Conservation (phyloP, 805 yeast species). For the Candida dajiaensis region DNA sequence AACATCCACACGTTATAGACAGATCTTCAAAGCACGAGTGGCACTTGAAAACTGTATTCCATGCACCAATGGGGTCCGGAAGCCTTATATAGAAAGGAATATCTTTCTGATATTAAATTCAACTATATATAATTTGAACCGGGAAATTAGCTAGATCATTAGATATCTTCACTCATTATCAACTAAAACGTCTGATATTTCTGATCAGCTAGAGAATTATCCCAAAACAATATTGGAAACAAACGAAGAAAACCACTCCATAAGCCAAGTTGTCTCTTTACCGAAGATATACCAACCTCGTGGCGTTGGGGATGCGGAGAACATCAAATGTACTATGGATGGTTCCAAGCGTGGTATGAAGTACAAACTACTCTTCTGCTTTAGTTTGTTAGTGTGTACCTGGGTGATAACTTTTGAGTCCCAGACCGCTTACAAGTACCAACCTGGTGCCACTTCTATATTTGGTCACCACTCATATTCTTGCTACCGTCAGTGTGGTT, state of each 20-base stretch:
- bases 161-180: no score
- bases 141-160: no score
- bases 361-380: slow-evolving; percentile 12
- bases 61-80: no score
- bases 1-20: no score
- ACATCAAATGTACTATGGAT: slow-evolving; percentile 18
- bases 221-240: not conserved
- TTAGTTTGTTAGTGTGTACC: slow-evolving; percentile 9
- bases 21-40: no score
- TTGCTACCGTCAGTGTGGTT: slow-evolving; percentile 34
- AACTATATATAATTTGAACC: no score
- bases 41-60: no score
- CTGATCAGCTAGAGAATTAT: not conserved
- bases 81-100: no score
- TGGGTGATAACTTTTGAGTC: slow-evolving; percentile 24
- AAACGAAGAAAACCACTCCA: not conserved
- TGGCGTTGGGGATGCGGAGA: slow-evolving; percentile 20
- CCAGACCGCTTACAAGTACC: slow-evolving; percentile 27
- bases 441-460: slow-evolving; percentile 35
- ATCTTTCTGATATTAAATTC: no score
- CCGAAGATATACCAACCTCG: slow-evolving; percentile 15
- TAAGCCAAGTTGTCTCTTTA: not conserved
- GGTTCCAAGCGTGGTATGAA: slow-evolving; percentile 10
- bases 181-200: not conserved
- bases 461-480: slow-evolving; percentile 34